Percentiles rank a stretch among this genome's conserved stretches.
phyloP scores from a whole-genome alignment of 805 yeast genomes.

The Cyberlindnera japonica region DNA sequence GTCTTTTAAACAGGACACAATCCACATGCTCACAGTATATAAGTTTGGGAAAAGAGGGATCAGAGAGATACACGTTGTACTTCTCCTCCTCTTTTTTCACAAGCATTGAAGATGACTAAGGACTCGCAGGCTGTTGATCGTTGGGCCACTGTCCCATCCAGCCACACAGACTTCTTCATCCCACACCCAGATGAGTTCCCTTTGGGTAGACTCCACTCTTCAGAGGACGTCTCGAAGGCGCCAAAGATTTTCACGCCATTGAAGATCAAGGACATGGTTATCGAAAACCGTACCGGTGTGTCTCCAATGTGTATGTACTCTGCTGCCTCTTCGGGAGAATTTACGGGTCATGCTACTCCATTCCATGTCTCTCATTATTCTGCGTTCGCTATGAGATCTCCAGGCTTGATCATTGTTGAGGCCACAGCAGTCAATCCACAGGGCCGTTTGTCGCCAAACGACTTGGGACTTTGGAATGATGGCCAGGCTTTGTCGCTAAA shows the following conservation, averaged over 20 bases:
- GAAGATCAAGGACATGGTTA: constrained; percentile 15
- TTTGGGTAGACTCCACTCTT: constrained; percentile 11
- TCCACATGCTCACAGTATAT: too few relatives aligned
- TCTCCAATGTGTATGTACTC: constrained; percentile 57
- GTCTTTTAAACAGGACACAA: too few relatives aligned
- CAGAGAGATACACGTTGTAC: too few relatives aligned
- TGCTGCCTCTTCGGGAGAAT: constrained; percentile 25
- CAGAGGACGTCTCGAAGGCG: constrained; percentile 7
- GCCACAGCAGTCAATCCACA: constrained; percentile 38
- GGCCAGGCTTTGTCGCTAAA: constrained; percentile 41
- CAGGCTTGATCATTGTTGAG: constrained; percentile 47
- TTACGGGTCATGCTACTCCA: constrained; percentile 39
- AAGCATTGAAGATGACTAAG: constrained; percentile 3
- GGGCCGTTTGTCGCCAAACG: constrained; percentile 42
- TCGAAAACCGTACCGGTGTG: constrained; percentile 52
- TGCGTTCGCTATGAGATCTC: constrained; percentile 43
- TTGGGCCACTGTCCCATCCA: constrained; percentile 8
- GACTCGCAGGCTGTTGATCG: neutral
- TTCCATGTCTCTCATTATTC: constrained; percentile 51
- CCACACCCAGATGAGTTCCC: constrained; percentile 13
- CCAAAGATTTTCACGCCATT: constrained; percentile 24
- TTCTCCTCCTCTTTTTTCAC: too few relatives aligned
- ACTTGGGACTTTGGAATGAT: constrained; percentile 49
- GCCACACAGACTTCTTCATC: constrained; percentile 7
- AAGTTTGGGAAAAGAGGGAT: too few relatives aligned